phyloP scores from a whole-genome alignment of 495 filamentous ascomycete genomes.

The Pyronema domesticum region DNA sequence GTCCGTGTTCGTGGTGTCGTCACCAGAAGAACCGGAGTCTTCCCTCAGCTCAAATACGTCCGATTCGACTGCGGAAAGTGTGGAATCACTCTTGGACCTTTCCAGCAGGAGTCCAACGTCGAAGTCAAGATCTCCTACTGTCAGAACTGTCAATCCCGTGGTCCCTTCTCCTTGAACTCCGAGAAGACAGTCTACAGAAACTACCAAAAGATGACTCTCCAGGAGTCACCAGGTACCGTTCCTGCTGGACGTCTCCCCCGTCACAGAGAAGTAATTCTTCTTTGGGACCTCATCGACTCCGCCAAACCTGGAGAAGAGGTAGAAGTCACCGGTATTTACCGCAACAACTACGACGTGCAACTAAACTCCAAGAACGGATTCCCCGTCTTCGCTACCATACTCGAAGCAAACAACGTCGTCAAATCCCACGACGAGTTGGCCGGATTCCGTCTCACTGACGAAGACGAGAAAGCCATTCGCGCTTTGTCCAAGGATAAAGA shows the following conservation, averaged over 20 bases:
- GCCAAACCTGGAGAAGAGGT: constrained; percentile 97
- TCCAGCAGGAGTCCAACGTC: constrained; percentile 87
- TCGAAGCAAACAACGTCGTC: constrained; percentile 93
- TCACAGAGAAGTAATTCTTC: constrained; percentile 84
- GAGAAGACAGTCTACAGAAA: constrained; percentile 99
- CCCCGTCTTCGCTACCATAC: constrained; percentile 92
- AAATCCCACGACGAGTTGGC: constrained; percentile 97
- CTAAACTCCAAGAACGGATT: constrained; percentile 99
- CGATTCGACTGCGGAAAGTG: constrained; percentile 95
- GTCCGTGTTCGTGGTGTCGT: constrained; percentile 91
- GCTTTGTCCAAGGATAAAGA: constrained; percentile 70
- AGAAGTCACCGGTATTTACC: constrained; percentile 91
- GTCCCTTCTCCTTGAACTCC: constrained; percentile 88
- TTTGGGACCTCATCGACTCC: constrained; percentile 92
- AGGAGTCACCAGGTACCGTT: constrained; percentile 94
- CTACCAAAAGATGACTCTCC: constrained; percentile 93
- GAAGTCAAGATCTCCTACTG: constrained; percentile 95
- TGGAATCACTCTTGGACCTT: constrained; percentile 76
- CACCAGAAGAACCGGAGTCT: constrained; percentile 89
- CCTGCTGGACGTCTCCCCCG: constrained; percentile 90
- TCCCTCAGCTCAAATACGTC: constrained; percentile 94
- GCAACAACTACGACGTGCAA: constrained; percentile 94
- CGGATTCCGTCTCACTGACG: constrained; percentile 87
- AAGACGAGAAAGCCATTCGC: constrained; percentile 87
- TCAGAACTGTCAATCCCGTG: constrained; percentile 90